Conservation (phyloP, 1,284 basidiomycete species). For the Caloboletus firmus region DNA sequence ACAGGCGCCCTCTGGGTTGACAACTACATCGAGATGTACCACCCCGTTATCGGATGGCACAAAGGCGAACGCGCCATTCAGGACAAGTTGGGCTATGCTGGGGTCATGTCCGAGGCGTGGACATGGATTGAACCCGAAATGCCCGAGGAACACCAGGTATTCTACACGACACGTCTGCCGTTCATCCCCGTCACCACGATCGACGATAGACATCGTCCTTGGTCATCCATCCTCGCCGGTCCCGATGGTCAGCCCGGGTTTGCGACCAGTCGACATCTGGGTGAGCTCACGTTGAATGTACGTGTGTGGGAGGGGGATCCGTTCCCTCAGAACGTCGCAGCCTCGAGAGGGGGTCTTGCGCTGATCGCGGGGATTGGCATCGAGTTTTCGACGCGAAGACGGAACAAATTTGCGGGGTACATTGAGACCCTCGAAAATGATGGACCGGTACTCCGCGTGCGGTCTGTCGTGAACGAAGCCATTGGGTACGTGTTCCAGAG, state of each 20-base stretch:
- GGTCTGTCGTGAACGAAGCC: constrained; percentile 52
- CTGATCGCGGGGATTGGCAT: constrained; percentile 61
- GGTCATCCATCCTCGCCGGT: constrained; percentile 40
- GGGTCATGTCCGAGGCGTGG: constrained; percentile 31
- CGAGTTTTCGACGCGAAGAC: constrained; percentile 54
- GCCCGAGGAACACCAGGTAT: constrained; percentile 38
- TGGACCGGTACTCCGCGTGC: constrained; percentile 17
- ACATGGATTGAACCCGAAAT: constrained; percentile 34
- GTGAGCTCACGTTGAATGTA: constrained; percentile 44
- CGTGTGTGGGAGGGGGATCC: constrained; percentile 59
- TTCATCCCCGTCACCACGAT: constrained; percentile 44
- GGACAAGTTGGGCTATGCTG: constrained; percentile 30
- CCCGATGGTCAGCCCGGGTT: constrained; percentile 42
- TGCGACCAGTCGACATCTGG: constrained; percentile 41
- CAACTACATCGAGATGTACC: constrained; percentile 11
- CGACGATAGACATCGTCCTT: constrained; percentile 38
- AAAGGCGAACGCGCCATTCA: constrained; percentile 40
- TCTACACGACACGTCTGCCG: constrained; percentile 38
- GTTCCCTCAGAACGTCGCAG: constrained; percentile 40
- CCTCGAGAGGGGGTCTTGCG: constrained; percentile 19
- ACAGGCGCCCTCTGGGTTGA: background rate
- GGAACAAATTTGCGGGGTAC: constrained; percentile 63
- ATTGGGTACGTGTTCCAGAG: constrained; percentile 44
- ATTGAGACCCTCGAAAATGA: constrained; percentile 36
- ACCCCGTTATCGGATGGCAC: constrained; percentile 41